Percentiles rank a stretch among this genome's conserved stretches.
Conservation (phyloP, 1,284 basidiomycete genomes). For the Meira miltonrushii region DNA sequence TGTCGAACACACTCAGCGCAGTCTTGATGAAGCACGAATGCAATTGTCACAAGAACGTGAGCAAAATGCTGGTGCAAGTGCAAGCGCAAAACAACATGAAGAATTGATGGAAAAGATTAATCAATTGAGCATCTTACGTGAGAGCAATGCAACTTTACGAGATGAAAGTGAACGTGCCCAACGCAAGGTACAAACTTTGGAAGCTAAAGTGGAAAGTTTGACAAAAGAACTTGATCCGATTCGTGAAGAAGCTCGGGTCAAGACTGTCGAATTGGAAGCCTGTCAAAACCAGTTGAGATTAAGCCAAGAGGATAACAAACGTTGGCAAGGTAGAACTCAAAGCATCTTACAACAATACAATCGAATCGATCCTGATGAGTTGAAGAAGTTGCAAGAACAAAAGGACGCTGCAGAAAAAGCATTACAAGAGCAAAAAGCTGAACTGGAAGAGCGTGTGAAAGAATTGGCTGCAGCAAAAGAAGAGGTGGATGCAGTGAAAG, state of each 20-base stretch:
- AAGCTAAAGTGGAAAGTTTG: conserved; percentile 54
- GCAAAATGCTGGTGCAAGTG: conserved; percentile 44
- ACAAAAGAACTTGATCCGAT: conserved; percentile 68
- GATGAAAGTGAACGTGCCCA: conserved; percentile 66
- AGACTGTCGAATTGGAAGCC: conserved; percentile 70
- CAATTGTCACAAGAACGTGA: conserved; percentile 37
- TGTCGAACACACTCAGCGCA: conserved; percentile 67
- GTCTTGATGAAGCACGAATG: conserved; percentile 64
- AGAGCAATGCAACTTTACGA: conserved; percentile 79
- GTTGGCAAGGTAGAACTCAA: conserved; percentile 78
- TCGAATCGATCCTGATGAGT: conserved; percentile 70
- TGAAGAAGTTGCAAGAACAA: conserved; percentile 46
- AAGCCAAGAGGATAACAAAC: conserved; percentile 71
- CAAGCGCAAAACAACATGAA: conserved; percentile 72
- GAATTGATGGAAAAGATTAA: conserved; percentile 82
- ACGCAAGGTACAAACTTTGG: conserved; percentile 57
- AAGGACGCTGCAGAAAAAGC: conserved; percentile 22
- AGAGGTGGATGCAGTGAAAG: conserved; percentile 26
- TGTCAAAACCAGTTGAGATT: conserved; percentile 66
- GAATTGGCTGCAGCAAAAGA: conserved; percentile 23
- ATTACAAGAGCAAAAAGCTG: conserved; percentile 9
- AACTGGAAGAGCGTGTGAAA: conserved; percentile 23
- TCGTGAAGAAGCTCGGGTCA: conserved; percentile 65
- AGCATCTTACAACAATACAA: conserved; percentile 81
- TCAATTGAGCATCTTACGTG: conserved; percentile 76